Evolutionary conservation across 768 basidiomycete species (phyloP), one percentile per base, ranked within the genome.

Genomic region (Agrocybe praecox): DNA sequence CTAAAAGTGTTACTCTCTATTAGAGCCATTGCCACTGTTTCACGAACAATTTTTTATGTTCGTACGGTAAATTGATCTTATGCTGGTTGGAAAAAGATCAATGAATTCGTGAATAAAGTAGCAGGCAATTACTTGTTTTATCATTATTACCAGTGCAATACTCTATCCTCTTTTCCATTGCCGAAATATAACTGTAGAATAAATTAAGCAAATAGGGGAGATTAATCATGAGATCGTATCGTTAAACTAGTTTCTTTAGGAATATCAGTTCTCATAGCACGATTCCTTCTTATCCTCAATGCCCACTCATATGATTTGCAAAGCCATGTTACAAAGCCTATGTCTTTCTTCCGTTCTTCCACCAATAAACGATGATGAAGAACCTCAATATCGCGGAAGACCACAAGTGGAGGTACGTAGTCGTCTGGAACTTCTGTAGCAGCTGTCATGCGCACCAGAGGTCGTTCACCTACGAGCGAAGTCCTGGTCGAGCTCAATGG

Each of bases 351-450:
- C 53, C 72, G 70, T 32, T 69, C 72, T 19, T 71, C 69, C 21
- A 69, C 74, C 14, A 88, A 83, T 24, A 94, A 71, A 23, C 88
- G 78, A 56, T 92, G 82, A 67, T 96, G 94, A 49, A 97, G 74
- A 6, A 88, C 58, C 60, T 91, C 88, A n/a, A 96, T 61, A 66
- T 96, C 93, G 15, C 73, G 62, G 67, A 94, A 96, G 12, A 84
- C 79, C 19, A 96, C 63, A 40, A 94, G 68, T 0, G 94, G 94
- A 0, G 94, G 91, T 6, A 97, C 87, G 21, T 80, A 67, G 62
- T 93, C 89, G 66, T 97, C 95, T 1, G 84, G 81, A 3, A 89
- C 77, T 17, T 85, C 83, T 2, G 76, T 70, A 0, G 72, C 69
- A 6, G 86, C 80, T 2, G 82, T 84, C 61, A 92, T 75, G 19